Evolutionary conservation across 2,329 filamentous ascomycete species (phyloP).

Genomic region (Pseudonectria buxi): DNA sequence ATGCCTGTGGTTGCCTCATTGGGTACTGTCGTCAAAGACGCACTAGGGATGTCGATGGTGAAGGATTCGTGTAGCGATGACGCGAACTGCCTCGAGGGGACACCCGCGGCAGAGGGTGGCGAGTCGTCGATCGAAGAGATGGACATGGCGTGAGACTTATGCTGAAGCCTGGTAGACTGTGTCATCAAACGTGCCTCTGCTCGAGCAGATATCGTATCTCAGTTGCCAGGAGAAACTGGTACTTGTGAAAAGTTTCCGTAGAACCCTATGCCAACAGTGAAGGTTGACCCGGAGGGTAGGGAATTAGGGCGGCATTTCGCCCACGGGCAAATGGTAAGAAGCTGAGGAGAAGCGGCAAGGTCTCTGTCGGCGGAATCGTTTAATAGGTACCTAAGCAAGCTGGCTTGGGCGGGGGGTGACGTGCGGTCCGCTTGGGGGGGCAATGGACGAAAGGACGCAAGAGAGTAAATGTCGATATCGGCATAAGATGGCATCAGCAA

Average conservation of each 20-base stretch:
- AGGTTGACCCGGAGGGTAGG: not conserved
- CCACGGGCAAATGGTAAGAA: too few relatives aligned
- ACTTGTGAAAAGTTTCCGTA: slow-evolving; percentile 2
- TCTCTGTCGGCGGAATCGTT: too few relatives aligned
- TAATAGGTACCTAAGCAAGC: too few relatives aligned
- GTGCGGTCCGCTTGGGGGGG: too few relatives aligned
- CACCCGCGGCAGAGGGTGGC: slow-evolving; percentile 35
- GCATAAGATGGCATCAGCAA: too few relatives aligned
- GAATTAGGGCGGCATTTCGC: too few relatives aligned
- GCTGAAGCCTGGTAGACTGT: slow-evolving; percentile 14
- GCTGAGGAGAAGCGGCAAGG: too few relatives aligned
- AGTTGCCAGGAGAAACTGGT: not conserved
- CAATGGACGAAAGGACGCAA: too few relatives aligned
- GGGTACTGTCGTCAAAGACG: slow-evolving; percentile 34
- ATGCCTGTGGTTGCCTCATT: slow-evolving; percentile 35
- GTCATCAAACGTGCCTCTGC: slow-evolving; percentile 9
- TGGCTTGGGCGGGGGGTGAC: too few relatives aligned
- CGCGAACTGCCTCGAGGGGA: slow-evolving; percentile 37
- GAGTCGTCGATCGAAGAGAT: slow-evolving; percentile 49
- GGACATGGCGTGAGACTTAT: slow-evolving; percentile 36
- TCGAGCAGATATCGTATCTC: slow-evolving; percentile 1
- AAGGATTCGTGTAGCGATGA: slow-evolving; percentile 41
- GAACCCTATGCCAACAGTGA: slow-evolving; percentile 4
- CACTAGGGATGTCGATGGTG: slow-evolving; percentile 41
- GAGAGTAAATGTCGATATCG: too few relatives aligned